Base-by-base conservation (phyloP, 108 stramenopile species). In the Stephanodiscus minutulus region DNA sequence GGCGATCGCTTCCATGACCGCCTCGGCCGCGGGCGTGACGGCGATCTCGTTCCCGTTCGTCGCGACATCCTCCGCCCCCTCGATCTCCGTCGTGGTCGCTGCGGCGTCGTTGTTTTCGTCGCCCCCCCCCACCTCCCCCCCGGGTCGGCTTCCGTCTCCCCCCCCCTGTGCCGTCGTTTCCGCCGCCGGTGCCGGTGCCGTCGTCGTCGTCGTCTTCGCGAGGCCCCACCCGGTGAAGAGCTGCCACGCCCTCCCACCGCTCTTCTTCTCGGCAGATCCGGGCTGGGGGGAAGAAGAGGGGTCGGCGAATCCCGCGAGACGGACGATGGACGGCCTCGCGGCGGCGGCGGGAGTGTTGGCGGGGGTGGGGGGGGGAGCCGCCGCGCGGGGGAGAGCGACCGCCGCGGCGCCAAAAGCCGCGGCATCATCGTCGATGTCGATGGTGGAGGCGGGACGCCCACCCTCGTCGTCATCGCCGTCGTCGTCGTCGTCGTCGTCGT, bases 271-370 rank as follows among this genome's bases (percentile, higher is more conserved):
- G 62, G 24, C n/a, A n/a, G n/a, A n/a, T n/a, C n/a, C n/a, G n/a
- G n/a, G n/a, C n/a, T n/a, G 46, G 25, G 22, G 13, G 35, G 56
- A 17, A 11, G 76, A 41, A 48, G 68, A 28, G 22, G 77, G 64
- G 47, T 78, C 77, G 1, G 77, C 77, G 33, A 78, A 78, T 25
- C 77, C 77, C 1, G 63, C 70, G 7, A 71, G 43, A 31, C 37
- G 58, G 59, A 67, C 59, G 24, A 59, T 10, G n/a, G 61, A 47
- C 20, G 2, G 27, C 11, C 1, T 50, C 22, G n/a, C n/a, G n/a
- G 50, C 2, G 20, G 50, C 50, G 5, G 54, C 1, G 12, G 54
- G 10, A 3, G 54, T 24, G 27, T 6, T 22, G 24, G 54, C 54
- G 27, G 54, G 27, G 50, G n/a, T 7, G 18, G n/a, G 10, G 10